Conservation (phyloP, 1,284 basidiomycete genomes). For the Marasmius oreades region DNA sequence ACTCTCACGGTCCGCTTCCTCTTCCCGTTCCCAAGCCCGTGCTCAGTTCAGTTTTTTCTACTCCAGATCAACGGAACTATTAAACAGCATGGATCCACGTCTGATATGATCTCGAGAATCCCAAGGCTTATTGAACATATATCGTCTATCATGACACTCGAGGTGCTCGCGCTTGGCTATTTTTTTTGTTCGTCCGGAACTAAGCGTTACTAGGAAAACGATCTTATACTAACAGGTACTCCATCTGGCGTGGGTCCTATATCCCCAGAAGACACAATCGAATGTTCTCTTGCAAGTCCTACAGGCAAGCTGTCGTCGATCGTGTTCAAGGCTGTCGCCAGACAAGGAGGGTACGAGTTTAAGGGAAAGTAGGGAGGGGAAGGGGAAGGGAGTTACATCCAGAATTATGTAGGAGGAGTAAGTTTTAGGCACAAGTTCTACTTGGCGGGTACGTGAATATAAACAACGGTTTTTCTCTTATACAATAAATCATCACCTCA, state of each 20-base stretch:
- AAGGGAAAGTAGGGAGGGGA: constrained; percentile 13
- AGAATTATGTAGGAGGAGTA: no score
- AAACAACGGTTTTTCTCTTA: no score
- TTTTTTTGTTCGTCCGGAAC: not conserved
- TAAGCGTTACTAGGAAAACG: constrained; percentile 64
- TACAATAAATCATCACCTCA: no score
- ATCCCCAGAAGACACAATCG: constrained; percentile 73
- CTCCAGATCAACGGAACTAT: constrained; percentile 76
- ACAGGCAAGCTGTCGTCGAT: constrained; percentile 62
- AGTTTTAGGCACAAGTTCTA: no score
- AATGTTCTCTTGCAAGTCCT: constrained; percentile 67
- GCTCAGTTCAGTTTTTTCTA: not conserved
- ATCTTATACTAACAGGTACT: constrained; percentile 85
- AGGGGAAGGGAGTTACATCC: no score
- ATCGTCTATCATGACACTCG: constrained; percentile 93
- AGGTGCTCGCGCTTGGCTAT: constrained; percentile 41
- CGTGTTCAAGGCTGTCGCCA: constrained; percentile 61
- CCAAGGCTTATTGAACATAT: constrained; percentile 90
- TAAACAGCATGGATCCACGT: constrained; percentile 84
- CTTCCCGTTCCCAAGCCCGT: not conserved
- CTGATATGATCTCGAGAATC: constrained; percentile 93
- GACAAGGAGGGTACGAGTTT: constrained; percentile 61
- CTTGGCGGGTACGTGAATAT: no score
- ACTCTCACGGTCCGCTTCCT: constrained; percentile 59
- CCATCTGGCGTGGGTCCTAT: constrained; percentile 89